Evolutionary conservation across 2,329 filamentous ascomycete genomes (phyloP), one percentile per base, ranked within the genome.

Genomic region (Colletotrichum melonis): DNA sequence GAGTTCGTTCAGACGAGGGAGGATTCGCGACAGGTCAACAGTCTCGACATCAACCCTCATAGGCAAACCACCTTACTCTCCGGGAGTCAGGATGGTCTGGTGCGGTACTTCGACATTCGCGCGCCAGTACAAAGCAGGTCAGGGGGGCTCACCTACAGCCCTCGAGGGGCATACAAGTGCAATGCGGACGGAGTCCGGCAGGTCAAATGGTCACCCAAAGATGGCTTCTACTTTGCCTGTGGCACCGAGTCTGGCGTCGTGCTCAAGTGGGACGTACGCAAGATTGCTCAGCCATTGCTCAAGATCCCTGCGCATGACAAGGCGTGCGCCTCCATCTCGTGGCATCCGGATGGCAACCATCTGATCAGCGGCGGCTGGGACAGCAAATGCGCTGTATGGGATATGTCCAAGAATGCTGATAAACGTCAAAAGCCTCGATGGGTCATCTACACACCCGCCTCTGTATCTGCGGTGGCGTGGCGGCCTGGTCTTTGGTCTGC

Each of bases 321-420:
- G 74, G 84, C 88, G 0, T 90, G 89, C 77, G 85, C 88, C 2
- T 86, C 89, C 0, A 89, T 92, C 56, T 87, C 89, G 3, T 93
- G 92, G 92, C 92, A 93, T 76, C 89, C 90, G 0, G 91, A 93
- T 77, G 92, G 91, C 16, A 86, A 88, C n/a, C 90, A 93, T 76
- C 81, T 93, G 12, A 86, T 91, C 62, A 93, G 90, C 75, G 90
- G 88, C 5, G 91, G 91, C 7, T 84, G 88, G 75, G 92, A 93
- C 78, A 87, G 86, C 72, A 88, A 88, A 66, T 88, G 91, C 52
- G 86, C 91, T 76, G 88, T 93, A 6, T 93, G 92, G 92, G 90
- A 93, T 77, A 81, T 93, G 70, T 88, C 89, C 5, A 85, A 84
- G 64, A 86, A 84, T 7, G 89, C 88, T 19, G 90, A 92, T 76